Base-by-base conservation (phyloP, 192 early-diverging fungal species). In the Linnemannia elongata region DNA sequence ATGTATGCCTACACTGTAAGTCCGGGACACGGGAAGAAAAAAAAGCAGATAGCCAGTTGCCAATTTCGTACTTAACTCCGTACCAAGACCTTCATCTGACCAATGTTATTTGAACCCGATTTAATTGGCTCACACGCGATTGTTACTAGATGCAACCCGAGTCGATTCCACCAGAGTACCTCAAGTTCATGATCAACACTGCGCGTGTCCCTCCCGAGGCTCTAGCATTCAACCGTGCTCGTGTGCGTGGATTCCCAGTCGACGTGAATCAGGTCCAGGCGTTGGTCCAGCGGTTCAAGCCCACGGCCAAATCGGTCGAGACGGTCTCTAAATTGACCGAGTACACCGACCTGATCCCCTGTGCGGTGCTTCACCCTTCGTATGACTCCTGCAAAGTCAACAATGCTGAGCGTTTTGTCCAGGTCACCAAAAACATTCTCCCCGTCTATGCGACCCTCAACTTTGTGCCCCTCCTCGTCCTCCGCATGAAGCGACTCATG, bases 391-490 rank as follows among this genome's bases (percentile, higher is more conserved):
- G 92, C 41, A 81, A 52, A 27, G 69, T 81, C 27, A 89, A 88
- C 39, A 87, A 80, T 66, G 60, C 89, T 13, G 90, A 90, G 75
- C 80, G 92, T 27, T 93, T 93, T 82, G 75, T 75, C 5, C 87
- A 91, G 70, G 92, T 93, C 1, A 92, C 92, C 63, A 90, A 88
- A 75, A 92, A 78, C 24, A 92, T 92, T 78, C 33, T 92, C 42
- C 91, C 92, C 20, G 92, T 93, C 17, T 96, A 97, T 82, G 92
- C 91, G 5, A 92, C 95, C 10, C 88, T 97, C 69, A 95, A 97
- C 76, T 91, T 94, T 85, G 95, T 96, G 0, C 95, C 96, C 1
- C 88, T 95, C 88, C 54, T 97, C 15, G 78, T 94, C 17, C 88
- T 97, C 49, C 90, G 94, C 79, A 77, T 89, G 9, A 88, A 92